phyloP scores from a whole-genome alignment of 140 eudicot species.

The Erigeron philadelphicus region DNA sequence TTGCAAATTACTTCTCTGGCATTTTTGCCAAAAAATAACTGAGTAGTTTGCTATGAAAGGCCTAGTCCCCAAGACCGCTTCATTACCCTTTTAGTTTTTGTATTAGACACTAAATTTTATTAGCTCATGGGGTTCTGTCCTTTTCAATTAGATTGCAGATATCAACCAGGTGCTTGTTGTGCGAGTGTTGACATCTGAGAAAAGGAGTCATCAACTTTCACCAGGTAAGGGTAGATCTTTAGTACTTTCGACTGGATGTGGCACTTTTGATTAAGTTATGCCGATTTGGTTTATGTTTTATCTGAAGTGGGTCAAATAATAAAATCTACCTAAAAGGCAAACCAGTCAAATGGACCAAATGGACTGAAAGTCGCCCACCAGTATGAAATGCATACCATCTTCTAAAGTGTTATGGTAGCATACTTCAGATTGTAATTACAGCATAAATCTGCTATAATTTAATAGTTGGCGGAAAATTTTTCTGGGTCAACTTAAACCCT shows the following conservation, averaged over 20 bases:
- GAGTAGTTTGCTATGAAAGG: constrained; percentile 14
- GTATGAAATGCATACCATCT: too few relatives aligned
- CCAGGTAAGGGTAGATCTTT: constrained; percentile 49
- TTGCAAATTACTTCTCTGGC: not conserved
- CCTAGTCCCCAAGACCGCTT: constrained; percentile 4
- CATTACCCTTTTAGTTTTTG: not conserved
- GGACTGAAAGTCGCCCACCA: too few relatives aligned
- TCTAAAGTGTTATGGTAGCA: too few relatives aligned
- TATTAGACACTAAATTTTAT: not conserved
- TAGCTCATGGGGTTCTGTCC: constrained; percentile 21
- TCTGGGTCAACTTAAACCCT: not conserved
- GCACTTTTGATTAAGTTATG: too few relatives aligned
- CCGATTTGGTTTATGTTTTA: too few relatives aligned
- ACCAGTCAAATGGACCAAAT: too few relatives aligned
- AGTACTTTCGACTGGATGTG: not conserved
- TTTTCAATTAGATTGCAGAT: constrained; percentile 67
- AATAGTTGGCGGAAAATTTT: not conserved
- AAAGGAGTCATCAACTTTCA: constrained; percentile 60
- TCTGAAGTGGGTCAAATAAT: too few relatives aligned
- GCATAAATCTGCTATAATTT: not conserved
- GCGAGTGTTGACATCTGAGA: constrained; percentile 69
- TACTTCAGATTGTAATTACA: not conserved
- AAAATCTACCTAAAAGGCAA: too few relatives aligned
- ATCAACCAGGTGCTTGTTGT: constrained; percentile 65
- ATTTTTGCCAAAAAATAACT: not conserved